phyloP scores from a whole-genome alignment of 345 rosid genomes.

The Ceriops tagal region DNA sequence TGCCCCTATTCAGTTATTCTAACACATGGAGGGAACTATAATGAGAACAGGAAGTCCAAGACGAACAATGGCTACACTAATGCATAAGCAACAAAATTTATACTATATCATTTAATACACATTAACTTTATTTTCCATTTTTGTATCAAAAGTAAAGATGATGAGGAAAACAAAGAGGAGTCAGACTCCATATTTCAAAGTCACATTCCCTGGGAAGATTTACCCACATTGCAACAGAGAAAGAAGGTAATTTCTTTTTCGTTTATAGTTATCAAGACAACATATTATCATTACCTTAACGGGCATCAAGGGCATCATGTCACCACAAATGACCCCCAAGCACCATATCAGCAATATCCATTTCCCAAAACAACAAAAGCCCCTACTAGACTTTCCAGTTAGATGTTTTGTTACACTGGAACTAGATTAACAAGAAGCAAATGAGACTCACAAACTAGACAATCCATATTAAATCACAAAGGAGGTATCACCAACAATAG shows the following conservation, averaged over 20 bases:
- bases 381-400: slow-evolving; percentile 26
- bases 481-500: slow-evolving; percentile 20
- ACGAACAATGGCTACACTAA: too few relatives aligned
- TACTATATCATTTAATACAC: too few relatives aligned
- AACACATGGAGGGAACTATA: too few relatives aligned
- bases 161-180: too few relatives aligned
- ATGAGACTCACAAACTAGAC: slow-evolving; percentile 27
- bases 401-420: slow-evolving; percentile 24
- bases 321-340: slow-evolving; percentile 20
- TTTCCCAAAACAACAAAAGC: slow-evolving; percentile 16
- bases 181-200: neutral
- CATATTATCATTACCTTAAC: slow-evolving; percentile 21
- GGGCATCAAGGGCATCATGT: slow-evolving; percentile 16
- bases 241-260: slow-evolving; percentile 10
- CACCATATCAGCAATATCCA: slow-evolving; percentile 24
- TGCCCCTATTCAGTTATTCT: too few relatives aligned
- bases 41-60: too few relatives aligned
- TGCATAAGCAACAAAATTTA: too few relatives aligned
- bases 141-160: too few relatives aligned
- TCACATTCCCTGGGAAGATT: neutral
- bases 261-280: slow-evolving; percentile 25
- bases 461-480: slow-evolving; percentile 26
- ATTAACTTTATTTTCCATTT: too few relatives aligned
- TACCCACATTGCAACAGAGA: neutral
- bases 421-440: slow-evolving; percentile 30